A percentile compares a stretch with the other conserved stretches of the same genome.
phyloP scores from a whole-genome alignment of 2,329 filamentous ascomycete species.

The Aphanocladium album region DNA sequence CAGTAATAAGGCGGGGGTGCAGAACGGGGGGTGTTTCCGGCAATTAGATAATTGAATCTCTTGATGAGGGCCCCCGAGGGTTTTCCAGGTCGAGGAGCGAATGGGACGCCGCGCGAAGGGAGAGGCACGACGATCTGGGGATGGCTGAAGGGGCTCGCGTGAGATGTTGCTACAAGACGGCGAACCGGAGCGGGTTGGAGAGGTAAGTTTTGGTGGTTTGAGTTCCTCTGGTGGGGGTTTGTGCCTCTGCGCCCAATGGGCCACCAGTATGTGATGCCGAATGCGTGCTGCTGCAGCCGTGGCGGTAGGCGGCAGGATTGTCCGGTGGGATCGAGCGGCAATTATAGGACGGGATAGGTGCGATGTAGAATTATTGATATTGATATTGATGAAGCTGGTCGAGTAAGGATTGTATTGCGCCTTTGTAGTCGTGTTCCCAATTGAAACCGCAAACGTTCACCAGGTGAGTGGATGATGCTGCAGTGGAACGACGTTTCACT shows the following conservation, averaged over 20 bases:
- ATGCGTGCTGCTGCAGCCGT: neutral
- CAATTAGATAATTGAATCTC: neutral
- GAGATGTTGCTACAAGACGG: slow-evolving; percentile 1
- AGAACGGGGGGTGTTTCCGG: neutral
- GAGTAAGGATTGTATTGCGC: too few species aligned
- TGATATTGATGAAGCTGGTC: neutral
- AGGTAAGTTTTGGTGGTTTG: neutral
- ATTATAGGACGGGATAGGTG: neutral
- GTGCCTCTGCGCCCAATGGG: neutral
- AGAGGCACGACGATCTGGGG: neutral
- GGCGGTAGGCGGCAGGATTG: neutral
- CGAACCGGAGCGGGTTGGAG: neutral
- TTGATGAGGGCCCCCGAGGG: neutral
- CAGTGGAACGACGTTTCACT: too few species aligned
- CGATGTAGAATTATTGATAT: neutral
- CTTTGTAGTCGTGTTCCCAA: too few species aligned
- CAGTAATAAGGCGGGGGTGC: neutral
- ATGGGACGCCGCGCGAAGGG: neutral
- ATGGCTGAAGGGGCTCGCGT: slow-evolving; percentile 4
- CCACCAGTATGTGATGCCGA: neutral
- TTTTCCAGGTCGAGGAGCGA: neutral
- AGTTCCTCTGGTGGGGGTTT: neutral
- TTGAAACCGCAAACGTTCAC: too few species aligned
- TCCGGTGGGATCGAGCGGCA: too few species aligned
- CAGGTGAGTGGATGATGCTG: too few species aligned